phyloP scores from a whole-genome alignment of 208 protist species.

The Leishmania gerbilli region DNA sequence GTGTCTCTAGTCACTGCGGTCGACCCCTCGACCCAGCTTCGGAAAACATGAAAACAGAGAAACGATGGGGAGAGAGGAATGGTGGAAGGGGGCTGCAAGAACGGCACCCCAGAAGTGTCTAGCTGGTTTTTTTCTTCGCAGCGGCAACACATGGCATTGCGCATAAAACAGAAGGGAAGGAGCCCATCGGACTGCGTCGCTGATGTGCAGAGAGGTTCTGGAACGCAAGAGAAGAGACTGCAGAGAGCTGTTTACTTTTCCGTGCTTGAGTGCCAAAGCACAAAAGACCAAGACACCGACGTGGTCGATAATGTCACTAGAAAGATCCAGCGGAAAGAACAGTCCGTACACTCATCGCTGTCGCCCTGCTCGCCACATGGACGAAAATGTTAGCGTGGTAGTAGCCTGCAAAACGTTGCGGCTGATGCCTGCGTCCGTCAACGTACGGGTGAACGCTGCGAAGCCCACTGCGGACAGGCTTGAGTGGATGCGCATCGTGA shows the following conservation, averaged over 20 bases:
- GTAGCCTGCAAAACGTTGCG: slow-evolving; percentile 53
- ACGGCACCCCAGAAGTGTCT: background rate
- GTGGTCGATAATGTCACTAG: slow-evolving; percentile 2
- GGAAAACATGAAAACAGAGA: background rate
- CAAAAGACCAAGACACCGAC: background rate
- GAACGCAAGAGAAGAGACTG: background rate
- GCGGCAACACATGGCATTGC: background rate
- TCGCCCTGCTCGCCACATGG: slow-evolving; percentile 11
- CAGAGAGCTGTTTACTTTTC: background rate
- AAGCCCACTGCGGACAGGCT: slow-evolving; percentile 49
- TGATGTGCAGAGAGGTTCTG: background rate
- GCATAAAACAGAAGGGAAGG: background rate
- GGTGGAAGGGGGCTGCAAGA: background rate
- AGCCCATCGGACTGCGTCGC: background rate
- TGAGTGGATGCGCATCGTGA: slow-evolving; percentile 59
- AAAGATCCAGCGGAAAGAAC: slow-evolving; percentile 3
- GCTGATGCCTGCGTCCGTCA: slow-evolving; percentile 44
- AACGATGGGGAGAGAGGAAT: background rate
- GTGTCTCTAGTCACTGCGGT: background rate
- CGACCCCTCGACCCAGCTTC: background rate
- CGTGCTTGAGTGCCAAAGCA: background rate
- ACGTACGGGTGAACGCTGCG: slow-evolving; percentile 38
- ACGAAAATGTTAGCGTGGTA: slow-evolving; percentile 60
- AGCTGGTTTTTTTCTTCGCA: background rate
- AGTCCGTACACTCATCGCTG: slow-evolving; percentile 26